phyloP scores from a whole-genome alignment of 495 filamentous ascomycete genomes.

The Bombardia bombarda region DNA sequence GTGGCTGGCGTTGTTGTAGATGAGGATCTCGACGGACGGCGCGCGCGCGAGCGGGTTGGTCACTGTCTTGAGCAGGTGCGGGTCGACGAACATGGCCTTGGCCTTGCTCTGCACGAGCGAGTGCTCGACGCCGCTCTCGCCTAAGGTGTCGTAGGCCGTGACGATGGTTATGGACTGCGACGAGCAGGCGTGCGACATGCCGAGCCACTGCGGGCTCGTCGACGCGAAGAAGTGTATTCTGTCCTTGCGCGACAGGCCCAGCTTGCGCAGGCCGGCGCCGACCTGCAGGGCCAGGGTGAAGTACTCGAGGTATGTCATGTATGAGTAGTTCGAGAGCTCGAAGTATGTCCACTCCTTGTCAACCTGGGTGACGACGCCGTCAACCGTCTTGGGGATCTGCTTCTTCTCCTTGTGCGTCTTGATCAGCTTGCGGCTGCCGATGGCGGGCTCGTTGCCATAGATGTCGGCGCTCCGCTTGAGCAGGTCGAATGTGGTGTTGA shows the following conservation, averaged over 20 bases:
- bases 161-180: conserved; percentile 96
- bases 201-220: conserved; percentile 47
- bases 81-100: conserved; percentile 54
- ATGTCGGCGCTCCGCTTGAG: conserved; percentile 43
- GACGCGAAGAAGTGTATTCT: conserved; percentile 54
- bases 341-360: conserved; percentile 64
- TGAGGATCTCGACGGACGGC: conserved; percentile 31
- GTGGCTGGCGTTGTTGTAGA: conserved; percentile 37
- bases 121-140: conserved; percentile 52
- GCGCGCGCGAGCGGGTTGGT: conserved; percentile 32
- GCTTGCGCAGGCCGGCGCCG: conserved; percentile 48
- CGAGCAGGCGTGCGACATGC: conserved; percentile 54
- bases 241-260: conserved; percentile 44
- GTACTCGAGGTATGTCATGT: conserved; percentile 55
- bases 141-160: conserved; percentile 79
- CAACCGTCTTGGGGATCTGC: conserved; percentile 59
- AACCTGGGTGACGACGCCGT: conserved; percentile 51
- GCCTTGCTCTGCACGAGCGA: conserved; percentile 53
- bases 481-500: conserved; percentile 53
- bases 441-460: conserved; percentile 47
- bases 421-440: conserved; percentile 51
- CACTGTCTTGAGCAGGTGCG: conserved; percentile 47
- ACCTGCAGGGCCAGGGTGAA: conserved; percentile 43
- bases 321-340: conserved; percentile 53
- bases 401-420: conserved; percentile 53